Evolutionary conservation across 306 rosid species (phyloP), one percentile per base, ranked within the genome.

Genomic region (Cucumis melo): DNA sequence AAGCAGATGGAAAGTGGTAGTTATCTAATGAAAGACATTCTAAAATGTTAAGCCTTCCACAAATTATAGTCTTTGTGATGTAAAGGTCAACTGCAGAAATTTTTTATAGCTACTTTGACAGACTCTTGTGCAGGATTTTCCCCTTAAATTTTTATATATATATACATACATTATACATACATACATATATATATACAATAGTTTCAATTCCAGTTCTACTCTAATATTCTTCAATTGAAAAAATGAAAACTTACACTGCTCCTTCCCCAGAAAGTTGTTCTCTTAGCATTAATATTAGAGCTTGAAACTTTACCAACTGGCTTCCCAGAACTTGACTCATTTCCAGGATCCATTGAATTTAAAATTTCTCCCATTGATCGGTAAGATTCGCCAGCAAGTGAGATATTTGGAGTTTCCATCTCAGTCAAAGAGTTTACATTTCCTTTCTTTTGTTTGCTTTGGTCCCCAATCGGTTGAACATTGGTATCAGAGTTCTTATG

Each of bases 251-350:
- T 92, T 78, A 95, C 99, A 77, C 86, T 92, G 91, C 83, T 88
- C 84, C 98, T 90, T 89, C 99, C 99, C 99, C 99, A 95, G 80
- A 95, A 92, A 71, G 96, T 73, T 48, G 97, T 82, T 63, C 93
- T 93, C 82, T 88, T 95, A 58, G 91, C 76, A 78, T 75, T 92
- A 79, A 82, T 80, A 78, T 83, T 86, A 36, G 85, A 73, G 21
- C 90, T 87, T 60, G 85, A 77, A 73, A 83, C 86, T 92, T 92
- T 95, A 78, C 86, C 79, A 56, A 80, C 73, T 80, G 84, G 86
- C 90, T 89, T 95, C 55, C 80, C 93, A 62, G 82, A 78, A 82
- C 93, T 85, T 48, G 91, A 75, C 81, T 89, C 98, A 73, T 87
- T 83, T 68, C 88, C 85, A 17, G 91, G 84, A 87, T 95, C 96